phyloP scores from a whole-genome alignment of 2,329 filamentous ascomycete genomes.

The Aureobasidium sp. region DNA sequence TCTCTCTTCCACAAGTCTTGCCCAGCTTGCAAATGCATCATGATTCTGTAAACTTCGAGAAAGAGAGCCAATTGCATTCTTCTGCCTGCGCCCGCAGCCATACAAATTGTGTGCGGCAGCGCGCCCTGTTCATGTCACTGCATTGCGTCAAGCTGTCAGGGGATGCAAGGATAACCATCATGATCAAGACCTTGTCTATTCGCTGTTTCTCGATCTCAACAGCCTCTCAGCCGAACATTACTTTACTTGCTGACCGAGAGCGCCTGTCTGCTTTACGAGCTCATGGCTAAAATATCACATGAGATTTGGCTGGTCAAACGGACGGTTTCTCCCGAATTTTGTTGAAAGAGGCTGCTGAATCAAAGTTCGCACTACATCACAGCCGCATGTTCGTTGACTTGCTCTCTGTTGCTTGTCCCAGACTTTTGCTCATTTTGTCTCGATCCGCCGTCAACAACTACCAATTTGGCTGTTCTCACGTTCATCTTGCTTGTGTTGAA shows the following conservation, averaged over 20 bases:
- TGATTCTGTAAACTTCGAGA: background rate
- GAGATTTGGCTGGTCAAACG: constrained; percentile 11
- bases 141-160: constrained; percentile 7
- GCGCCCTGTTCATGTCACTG: constrained; percentile 1
- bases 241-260: constrained; percentile 2
- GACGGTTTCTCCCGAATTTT: constrained; percentile 2
- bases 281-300: background rate
- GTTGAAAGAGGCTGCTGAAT: constrained; percentile 4
- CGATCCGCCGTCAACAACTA: background rate
- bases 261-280: background rate
- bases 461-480: background rate
- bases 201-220: background rate
- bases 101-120: background rate
- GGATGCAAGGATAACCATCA: background rate
- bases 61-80: constrained; percentile 1
- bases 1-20: background rate
- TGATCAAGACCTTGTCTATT: background rate
- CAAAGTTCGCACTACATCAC: constrained; percentile 7
- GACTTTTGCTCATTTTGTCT: background rate
- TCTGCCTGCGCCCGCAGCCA: constrained; percentile 1
- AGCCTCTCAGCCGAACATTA: background rate
- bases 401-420: constrained; percentile 5
- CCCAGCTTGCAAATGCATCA: constrained; percentile 10
- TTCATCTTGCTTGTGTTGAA: constrained; percentile 3
- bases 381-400: constrained; percentile 13